phyloP scores from a whole-genome alignment of 2,329 filamentous ascomycete genomes.

The Lizonia empirigonia region DNA sequence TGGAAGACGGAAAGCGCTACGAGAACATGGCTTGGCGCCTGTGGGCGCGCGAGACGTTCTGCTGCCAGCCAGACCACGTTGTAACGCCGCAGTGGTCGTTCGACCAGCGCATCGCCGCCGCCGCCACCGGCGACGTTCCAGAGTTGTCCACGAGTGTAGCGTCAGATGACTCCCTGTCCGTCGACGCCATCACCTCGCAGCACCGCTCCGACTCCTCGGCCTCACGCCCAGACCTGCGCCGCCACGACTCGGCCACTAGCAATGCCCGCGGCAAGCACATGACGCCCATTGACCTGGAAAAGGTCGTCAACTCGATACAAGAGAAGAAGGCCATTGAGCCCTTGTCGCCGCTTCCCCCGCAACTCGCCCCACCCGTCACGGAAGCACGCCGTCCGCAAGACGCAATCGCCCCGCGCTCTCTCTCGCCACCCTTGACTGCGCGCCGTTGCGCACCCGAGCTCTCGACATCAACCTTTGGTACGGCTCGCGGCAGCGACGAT shows the following conservation, averaged over 20 bases:
- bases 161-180: constrained; percentile 50
- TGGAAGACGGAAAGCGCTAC: constrained; percentile 88
- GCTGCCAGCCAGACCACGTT: constrained; percentile 69
- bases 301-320: constrained; percentile 91
- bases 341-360: constrained; percentile 55
- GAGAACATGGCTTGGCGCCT: constrained; percentile 95
- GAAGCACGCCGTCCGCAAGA: constrained; percentile 16
- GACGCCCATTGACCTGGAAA: constrained; percentile 88
- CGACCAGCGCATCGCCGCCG: constrained; percentile 34
- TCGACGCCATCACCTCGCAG: constrained; percentile 50
- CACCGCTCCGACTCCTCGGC: constrained; percentile 56
- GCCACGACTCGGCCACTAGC: constrained; percentile 72
- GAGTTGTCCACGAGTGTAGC: constrained; percentile 56
- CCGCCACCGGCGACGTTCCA: constrained; percentile 43
- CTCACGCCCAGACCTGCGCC: constrained; percentile 69
- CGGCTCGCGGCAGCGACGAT: constrained; percentile 49
- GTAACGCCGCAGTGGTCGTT: constrained; percentile 43
- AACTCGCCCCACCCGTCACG: constrained; percentile 37
- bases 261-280: constrained; percentile 83
- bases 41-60: constrained; percentile 93
- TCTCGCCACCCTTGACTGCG: constrained; percentile 50
- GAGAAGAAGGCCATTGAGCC: constrained; percentile 74
- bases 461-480: constrained; percentile 62
- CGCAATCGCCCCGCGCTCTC: constrained; percentile 40
- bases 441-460: constrained; percentile 61